Conservation (phyloP, 1,284 basidiomycete genomes). For the Taiwanofungus camphoratus region DNA sequence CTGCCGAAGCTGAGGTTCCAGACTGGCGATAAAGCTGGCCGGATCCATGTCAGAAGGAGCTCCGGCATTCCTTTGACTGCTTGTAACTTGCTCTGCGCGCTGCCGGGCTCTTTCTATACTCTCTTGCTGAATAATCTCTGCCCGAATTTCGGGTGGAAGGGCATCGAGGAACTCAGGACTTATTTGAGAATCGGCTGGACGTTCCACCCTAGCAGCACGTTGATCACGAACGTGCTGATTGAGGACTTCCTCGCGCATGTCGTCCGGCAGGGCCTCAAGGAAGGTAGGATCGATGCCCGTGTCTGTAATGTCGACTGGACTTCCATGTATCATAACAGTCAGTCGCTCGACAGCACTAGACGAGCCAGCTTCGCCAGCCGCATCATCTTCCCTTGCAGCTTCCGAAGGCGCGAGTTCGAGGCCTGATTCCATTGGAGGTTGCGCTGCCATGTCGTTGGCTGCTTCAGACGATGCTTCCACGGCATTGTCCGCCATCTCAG, state of each 20-base stretch:
- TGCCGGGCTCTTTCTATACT: constrained; percentile 74
- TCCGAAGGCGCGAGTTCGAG: too few relatives aligned
- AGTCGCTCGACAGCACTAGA: constrained; percentile 50
- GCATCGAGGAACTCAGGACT: constrained; percentile 95
- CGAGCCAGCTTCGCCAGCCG: constrained; percentile 24
- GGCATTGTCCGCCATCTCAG: constrained; percentile 41
- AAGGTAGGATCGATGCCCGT: constrained; percentile 98
- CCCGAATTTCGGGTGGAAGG: constrained; percentile 91
- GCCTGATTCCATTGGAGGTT: too few relatives aligned
- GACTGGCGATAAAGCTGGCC: constrained; percentile 81
- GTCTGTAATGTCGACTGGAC: constrained; percentile 96
- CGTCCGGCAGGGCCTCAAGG: constrained; percentile 95
- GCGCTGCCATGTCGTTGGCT: constrained; percentile 9
- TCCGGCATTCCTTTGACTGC: constrained; percentile 30
- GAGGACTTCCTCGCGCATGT: constrained; percentile 97
- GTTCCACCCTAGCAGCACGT: constrained; percentile 65
- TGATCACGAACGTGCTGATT: constrained; percentile 96
- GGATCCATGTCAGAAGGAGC: constrained; percentile 75
- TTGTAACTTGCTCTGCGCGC: constrained; percentile 39
- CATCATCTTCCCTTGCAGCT: constrained; percentile 17
- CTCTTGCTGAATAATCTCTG: constrained; percentile 96
- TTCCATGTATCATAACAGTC: constrained; percentile 87
- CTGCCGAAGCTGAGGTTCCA: constrained; percentile 82
- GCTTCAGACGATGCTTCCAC: neutral
- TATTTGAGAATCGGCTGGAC: constrained; percentile 81